Conservation (phyloP, 192 early-diverging fungal genomes). For the Ambispora gerdemannii region DNA sequence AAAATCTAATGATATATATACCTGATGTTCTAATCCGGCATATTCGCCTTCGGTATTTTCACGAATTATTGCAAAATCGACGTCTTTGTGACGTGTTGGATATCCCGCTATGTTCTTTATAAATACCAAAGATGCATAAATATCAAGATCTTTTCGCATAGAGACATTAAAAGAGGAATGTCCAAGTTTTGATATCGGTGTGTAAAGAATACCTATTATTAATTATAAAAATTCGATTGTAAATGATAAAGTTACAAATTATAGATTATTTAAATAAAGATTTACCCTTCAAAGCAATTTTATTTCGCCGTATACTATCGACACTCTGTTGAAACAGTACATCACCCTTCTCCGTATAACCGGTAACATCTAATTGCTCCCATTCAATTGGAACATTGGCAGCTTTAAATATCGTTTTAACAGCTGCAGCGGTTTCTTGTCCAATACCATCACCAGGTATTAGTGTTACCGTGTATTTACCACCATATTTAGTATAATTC, state of each 20-base stretch:
- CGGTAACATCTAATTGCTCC: conserved; percentile 96
- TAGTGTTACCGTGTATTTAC: conserved; percentile 92
- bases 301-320: conserved; percentile 89
- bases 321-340: conserved; percentile 83
- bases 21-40: conserved; percentile 95
- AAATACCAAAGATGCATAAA: conserved; percentile 93
- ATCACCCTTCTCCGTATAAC: conserved; percentile 82
- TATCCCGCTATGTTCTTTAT: conserved; percentile 88
- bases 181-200: conserved; percentile 79
- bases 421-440: conserved; percentile 83
- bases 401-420: conserved; percentile 93
- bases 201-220: conserved; percentile 59
- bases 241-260: not conserved
- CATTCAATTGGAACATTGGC: conserved; percentile 92
- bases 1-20: conserved; percentile 32
- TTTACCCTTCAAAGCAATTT: conserved; percentile 93
- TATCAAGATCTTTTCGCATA: conserved; percentile 96
- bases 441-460: conserved; percentile 99
- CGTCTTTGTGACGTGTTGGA: conserved; percentile 84
- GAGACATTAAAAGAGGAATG: conserved; percentile 96
- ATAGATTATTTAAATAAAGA: not conserved
- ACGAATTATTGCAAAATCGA: conserved; percentile 98
- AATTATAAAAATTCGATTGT: not conserved
- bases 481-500: conserved; percentile 73
- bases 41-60: conserved; percentile 99